Evolutionary conservation across 495 filamentous ascomycete genomes (phyloP), one percentile per base, ranked within the genome.

Genomic region (Aspergillus nidulans): DNA sequence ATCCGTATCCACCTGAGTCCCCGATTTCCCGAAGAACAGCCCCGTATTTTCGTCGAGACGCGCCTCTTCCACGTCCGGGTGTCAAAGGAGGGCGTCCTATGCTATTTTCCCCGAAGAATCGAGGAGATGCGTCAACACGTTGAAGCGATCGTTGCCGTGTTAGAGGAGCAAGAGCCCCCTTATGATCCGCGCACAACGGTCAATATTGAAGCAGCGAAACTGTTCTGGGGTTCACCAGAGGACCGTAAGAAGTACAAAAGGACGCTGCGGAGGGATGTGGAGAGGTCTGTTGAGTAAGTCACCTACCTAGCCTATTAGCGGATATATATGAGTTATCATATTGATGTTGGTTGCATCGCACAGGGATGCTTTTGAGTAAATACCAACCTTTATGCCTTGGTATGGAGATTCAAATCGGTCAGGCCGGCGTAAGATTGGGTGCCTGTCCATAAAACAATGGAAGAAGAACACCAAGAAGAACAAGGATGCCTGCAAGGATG

Each of bases 101-200:
- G 91, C 69, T 98, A 97, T 70, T 83, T 90, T 47, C 80, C 89
- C 0, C 76, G 62, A 40, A 83, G 84, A 21, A 69, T 80, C 1
- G 91, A 96, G 51, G 92, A 97, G 48, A 82, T 90, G 62, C 84
- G 83, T 30, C 83, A 83, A 9, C 94, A 98, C 58, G 83, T 98
- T 52, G 88, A 94, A 36, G 89, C 88, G 2, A 88, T 97, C 52
- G 82, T 97, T 55, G 81, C 81, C 18, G 80, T 89, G 0, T 72
- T 97, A 38, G 92, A 97, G 66, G 91, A 97, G 38, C 90, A 94
- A 39, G 75, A 78, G 0, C 91, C 92, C 1, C 84, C 89, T 0
- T 97, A 92, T 63, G 95, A 98, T 65, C 94, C 94, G 1, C 78
- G 94, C 50, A 95, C 89, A 9, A 79, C 89, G 0, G 92, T 98